Base-by-base conservation (phyloP, 73 alveolate genomes). In the Uronychia binucleata region DNA sequence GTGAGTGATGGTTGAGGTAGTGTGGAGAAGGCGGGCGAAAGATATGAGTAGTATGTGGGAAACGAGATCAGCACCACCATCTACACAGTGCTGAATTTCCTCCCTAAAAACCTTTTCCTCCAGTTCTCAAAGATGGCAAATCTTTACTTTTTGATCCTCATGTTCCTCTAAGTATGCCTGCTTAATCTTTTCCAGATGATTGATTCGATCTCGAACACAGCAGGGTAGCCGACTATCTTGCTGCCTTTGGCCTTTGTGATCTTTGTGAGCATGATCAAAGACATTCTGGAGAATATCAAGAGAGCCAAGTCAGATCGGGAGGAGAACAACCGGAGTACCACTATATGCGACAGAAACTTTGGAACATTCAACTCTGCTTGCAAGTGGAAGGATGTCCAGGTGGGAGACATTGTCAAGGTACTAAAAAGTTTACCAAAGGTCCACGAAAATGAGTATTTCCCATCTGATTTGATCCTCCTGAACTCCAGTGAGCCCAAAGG, bases 221-320 rank as follows among this genome's bases (percentile, higher is more conserved):
- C 84, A 30, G 99, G 99, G 32, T 79, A 92, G 77, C 99, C 99
- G 1, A 95, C 98, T 31, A 95, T 96, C 28, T 88, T 94, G 80
- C 92, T 97, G 75, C 98, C 98, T 0, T 92, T 97, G 57, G 59
- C 87, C 80, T 85, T 96, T 25, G 98, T 97, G 19, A 90, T 96
- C 58, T 83, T 94, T 30, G 92, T 96, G 28, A 93, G 97, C 83
- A 97, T 96, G 46, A 88, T 96, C 30, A 97, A 96, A 87, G 99
- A 97, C 91, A 94, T 96, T 77, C 88, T 93, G 86, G 99, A 97
- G 86, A 99, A 97, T 80, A 60, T 58, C 57, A 92, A 91, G 75
- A 92, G 98, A 78, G 82, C 79, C 57, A 86, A 76, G 78, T 84
- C 97, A 31, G 99, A 97, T 85, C 46, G 34, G 0, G 88, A 85